These are phyloP conservation scores for Gastrolobium villosum DNA, from an alignment of 306 rosid genomes.

Conservation along the genomic window DNA sequence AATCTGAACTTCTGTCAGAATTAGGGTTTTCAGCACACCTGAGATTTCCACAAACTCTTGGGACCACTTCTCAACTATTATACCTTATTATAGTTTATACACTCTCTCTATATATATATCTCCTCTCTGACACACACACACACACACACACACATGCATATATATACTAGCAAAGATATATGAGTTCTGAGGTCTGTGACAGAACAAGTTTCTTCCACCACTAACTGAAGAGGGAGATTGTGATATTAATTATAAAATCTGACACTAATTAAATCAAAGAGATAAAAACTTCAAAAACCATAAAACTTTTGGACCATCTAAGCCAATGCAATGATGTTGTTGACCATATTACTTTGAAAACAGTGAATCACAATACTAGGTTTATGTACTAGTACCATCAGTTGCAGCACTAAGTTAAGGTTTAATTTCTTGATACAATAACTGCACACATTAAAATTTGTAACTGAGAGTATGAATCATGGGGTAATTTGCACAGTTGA, in stretches of 20 bases:
- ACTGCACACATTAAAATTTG: conserved; percentile 36
- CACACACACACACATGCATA: conserved; percentile 15
- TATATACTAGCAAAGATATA: neutral
- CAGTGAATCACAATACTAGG: conserved; percentile 16
- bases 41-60: conserved; percentile 39
- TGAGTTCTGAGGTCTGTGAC: conserved; percentile 15
- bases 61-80: conserved; percentile 89
- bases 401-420: conserved; percentile 30
- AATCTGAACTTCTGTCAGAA: conserved; percentile 52
- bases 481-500: conserved; percentile 32
- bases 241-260: conserved; percentile 2
- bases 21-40: conserved; percentile 54
- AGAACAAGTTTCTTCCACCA: conserved; percentile 23
- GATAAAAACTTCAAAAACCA: conserved; percentile 27
- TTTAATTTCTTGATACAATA: conserved; percentile 41
- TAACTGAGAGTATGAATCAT: conserved; percentile 30
- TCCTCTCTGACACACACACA: conserved; percentile 41
- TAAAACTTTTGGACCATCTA: conserved; percentile 36
- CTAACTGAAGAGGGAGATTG: neutral
- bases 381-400: neutral
- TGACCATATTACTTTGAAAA: conserved; percentile 40
- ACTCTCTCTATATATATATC: neutral
- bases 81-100: conserved; percentile 4
- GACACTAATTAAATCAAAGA: neutral
- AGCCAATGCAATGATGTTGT: conserved; percentile 36